Evolutionary conservation across 176 grass and related monocot species (phyloP).

Genomic region (Tillandsia fasciculata): DNA sequence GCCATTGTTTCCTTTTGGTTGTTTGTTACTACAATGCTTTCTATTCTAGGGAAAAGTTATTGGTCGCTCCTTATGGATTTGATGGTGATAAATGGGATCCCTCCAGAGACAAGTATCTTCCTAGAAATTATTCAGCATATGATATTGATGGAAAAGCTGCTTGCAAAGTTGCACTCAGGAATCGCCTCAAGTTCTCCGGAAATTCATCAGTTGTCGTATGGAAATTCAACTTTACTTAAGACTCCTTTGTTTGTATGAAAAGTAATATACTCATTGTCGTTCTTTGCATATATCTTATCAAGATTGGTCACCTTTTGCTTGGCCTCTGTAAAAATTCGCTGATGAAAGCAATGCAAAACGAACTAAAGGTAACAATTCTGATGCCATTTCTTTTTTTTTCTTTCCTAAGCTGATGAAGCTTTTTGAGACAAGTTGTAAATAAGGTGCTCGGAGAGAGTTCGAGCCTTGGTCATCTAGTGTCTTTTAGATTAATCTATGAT

Average conservation of each 20-base stretch:
- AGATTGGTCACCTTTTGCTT: not conserved
- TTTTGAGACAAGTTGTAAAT: not conserved
- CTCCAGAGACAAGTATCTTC: constrained; percentile 40
- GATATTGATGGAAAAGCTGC: constrained; percentile 36
- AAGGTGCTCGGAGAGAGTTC: not conserved
- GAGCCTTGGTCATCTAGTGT: not conserved
- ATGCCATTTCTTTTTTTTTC: not conserved
- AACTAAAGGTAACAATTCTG: constrained; percentile 24
- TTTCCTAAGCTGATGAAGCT: not conserved
- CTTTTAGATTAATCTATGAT: not conserved
- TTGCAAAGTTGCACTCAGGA: constrained; percentile 39
- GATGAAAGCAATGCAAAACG: constrained; percentile 23
- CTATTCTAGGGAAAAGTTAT: constrained; percentile 39
- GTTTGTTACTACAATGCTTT: not conserved
- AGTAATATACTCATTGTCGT: no score
- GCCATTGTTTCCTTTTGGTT: not conserved
- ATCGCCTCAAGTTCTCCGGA: constrained; percentile 16
- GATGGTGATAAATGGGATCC: constrained; percentile 42
- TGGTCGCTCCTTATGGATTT: constrained; percentile 35
- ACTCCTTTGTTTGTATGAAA: not conserved
- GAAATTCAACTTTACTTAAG: not conserved
- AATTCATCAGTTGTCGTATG: constrained; percentile 30
- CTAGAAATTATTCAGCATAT: constrained; percentile 35
- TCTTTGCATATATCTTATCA: no score
- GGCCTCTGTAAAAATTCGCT: not conserved